Percentiles rank a stretch among this genome's conserved stretches.
Evolutionary conservation across 31 red algal species (phyloP).

Genomic region (Odonthalia washingtoniensis): DNA sequence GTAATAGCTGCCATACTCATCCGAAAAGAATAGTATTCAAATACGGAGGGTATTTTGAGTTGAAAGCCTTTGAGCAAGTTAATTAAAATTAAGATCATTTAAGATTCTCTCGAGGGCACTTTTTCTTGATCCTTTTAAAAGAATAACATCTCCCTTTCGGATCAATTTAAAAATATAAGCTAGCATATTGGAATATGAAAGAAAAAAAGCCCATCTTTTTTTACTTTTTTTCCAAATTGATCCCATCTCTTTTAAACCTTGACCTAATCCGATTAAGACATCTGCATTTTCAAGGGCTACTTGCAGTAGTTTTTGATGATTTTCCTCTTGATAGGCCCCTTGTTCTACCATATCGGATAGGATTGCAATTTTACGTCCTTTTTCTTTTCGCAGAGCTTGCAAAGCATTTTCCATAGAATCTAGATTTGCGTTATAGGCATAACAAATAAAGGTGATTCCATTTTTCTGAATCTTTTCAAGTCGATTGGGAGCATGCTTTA

Average conservation of each 20-base stretch:
- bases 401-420: conserved; percentile 11
- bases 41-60: not conserved
- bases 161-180: not conserved
- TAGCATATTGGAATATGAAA: not conserved
- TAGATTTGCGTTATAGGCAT: conserved; percentile 33
- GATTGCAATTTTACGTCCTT: not conserved
- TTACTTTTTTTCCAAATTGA: too few relatives aligned
- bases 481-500: not conserved
- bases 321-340: conserved; percentile 15
- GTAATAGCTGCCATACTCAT: not conserved
- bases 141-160: conserved; percentile 7
- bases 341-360: conserved; percentile 22
- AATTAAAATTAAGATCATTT: not conserved
- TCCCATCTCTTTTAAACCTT: not conserved
- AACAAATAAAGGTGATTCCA: conserved; percentile 15
- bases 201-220: not conserved
- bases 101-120: conserved; percentile 25
- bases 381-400: not conserved
- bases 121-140: conserved; percentile 15
- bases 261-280: not conserved
- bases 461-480: not conserved
- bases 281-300: conserved; percentile 5
- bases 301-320: conserved; percentile 5
- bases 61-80: not conserved
- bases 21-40: conserved; percentile 1